A percentile compares a stretch with the other conserved stretches of the same genome.
Conservation (phyloP, 257 asterid genomes). For the Hygrophila difformis region DNA sequence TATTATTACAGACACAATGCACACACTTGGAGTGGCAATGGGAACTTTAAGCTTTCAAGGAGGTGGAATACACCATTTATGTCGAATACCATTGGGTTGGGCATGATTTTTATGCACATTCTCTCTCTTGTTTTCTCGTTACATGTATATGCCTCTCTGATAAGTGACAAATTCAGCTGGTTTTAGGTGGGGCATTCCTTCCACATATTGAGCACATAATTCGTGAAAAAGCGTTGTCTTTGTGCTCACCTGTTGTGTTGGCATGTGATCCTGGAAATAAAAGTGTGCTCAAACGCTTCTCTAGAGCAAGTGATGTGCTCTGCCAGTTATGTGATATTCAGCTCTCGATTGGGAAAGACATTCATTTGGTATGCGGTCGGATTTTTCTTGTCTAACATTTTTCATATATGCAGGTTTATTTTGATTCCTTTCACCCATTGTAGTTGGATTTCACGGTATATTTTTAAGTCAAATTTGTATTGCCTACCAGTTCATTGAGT, state of each 20-base stretch:
- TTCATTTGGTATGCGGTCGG: too few species aligned
- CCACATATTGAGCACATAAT: slow-evolving; percentile 74
- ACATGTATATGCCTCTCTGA: slow-evolving; percentile 11
- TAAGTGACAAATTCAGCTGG: slow-evolving; percentile 43
- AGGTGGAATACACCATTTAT: not conserved
- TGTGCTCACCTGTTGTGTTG: too few species aligned
- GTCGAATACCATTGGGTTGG: too few species aligned
- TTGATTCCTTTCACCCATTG: slow-evolving; percentile 1
- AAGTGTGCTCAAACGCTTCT: too few species aligned
- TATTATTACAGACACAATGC: too few species aligned
- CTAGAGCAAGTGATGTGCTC: too few species aligned
- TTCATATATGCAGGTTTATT: not conserved
- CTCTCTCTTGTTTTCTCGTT: not conserved
- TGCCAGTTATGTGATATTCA: slow-evolving; percentile 65
- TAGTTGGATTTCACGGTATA: not conserved
- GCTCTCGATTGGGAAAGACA: slow-evolving; percentile 51
- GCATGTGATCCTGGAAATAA: too few species aligned
- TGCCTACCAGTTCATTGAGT: slow-evolving; percentile 43
- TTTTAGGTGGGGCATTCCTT: slow-evolving; percentile 90
- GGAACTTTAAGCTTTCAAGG: slow-evolving; percentile 5
- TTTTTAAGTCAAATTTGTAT: slow-evolving; percentile 7
- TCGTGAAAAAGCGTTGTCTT: too few species aligned
- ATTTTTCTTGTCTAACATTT: too few species aligned
- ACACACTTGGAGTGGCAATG: too few species aligned
- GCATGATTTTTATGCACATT: too few species aligned